These are phyloP conservation scores for Capsicum baccatum DNA, from an alignment of 257 asterid species.

Conservation along the genomic window DNA sequence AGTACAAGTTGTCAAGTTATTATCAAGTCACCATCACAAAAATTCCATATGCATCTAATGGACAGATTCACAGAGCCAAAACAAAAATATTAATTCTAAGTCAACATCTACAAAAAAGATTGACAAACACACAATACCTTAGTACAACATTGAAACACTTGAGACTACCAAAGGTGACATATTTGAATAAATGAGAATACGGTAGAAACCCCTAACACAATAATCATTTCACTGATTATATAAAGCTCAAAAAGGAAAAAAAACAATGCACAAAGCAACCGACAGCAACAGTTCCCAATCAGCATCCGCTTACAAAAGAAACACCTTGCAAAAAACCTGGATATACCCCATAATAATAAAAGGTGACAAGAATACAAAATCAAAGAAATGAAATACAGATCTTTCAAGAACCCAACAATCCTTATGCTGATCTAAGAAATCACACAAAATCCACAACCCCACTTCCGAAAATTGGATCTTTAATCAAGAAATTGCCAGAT, in stretches of 20 bases:
- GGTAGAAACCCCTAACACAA: background rate
- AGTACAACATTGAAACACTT: background rate
- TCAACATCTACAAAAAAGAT: background rate
- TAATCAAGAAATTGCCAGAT: slow-evolving; percentile 46
- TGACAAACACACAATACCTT: background rate
- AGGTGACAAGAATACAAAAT: background rate
- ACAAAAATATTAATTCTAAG: background rate
- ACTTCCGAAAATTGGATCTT: slow-evolving; percentile 53
- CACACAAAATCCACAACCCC: slow-evolving; percentile 31
- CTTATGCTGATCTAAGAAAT: slow-evolving; percentile 29
- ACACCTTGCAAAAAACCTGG: background rate
- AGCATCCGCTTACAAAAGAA: background rate
- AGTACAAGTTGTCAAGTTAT: background rate
- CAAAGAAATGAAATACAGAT: background rate
- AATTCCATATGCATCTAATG: background rate
- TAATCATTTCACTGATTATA: background rate
- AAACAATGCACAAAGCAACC: background rate
- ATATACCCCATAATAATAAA: background rate
- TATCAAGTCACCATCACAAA: background rate
- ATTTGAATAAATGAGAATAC: background rate
- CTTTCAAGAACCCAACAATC: slow-evolving; percentile 30
- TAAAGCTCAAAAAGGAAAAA: background rate
- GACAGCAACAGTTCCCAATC: background rate
- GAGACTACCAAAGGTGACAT: background rate
- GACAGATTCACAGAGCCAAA: background rate